phyloP scores from a whole-genome alignment of 2,329 filamentous ascomycete genomes.

The Paracorniculantispora psalliotae region DNA sequence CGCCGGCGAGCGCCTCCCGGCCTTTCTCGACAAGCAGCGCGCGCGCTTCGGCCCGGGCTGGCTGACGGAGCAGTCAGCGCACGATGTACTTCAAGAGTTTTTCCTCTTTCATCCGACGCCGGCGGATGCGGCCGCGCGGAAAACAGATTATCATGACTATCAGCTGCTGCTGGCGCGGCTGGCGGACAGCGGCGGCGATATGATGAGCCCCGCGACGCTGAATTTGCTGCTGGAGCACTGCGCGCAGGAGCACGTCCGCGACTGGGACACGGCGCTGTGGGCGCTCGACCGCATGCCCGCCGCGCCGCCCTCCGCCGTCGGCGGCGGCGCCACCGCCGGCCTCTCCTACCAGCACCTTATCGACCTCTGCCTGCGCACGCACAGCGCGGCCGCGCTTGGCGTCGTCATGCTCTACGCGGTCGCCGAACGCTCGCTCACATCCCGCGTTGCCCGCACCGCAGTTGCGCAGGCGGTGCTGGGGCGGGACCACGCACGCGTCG shows the following conservation, averaged over 20 bases:
- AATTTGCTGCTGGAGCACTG: conserved; percentile 34
- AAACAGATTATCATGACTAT: conserved; percentile 23
- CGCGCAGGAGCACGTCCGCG: conserved; percentile 16
- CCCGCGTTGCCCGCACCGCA: conserved; percentile 19
- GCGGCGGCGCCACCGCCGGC: conserved; percentile 22
- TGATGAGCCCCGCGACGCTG: conserved; percentile 31
- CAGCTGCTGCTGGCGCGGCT: conserved; percentile 24
- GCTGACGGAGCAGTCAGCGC: conserved; percentile 33
- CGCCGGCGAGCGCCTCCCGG: conserved; percentile 27
- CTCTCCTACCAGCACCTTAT: conserved; percentile 35
- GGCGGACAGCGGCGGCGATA: conserved; percentile 18
- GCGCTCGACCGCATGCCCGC: conserved; percentile 20
- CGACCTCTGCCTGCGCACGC: conserved; percentile 28
- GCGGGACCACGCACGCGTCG: conserved; percentile 15
- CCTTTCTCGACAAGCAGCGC: conserved; percentile 37
- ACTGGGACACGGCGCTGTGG: conserved; percentile 30
- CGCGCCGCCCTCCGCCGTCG: conserved; percentile 13
- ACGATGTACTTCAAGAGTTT: conserved; percentile 38
- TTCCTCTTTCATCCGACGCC: conserved; percentile 34
- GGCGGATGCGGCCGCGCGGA: background rate
- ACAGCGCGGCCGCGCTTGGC: conserved; percentile 27
- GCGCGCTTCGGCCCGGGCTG: conserved; percentile 43
- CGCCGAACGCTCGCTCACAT: conserved; percentile 25
- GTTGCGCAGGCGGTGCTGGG: conserved; percentile 24
- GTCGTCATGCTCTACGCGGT: conserved; percentile 30